Percentiles rank a stretch among this genome's conserved stretches.
phyloP scores from a whole-genome alignment of 2,329 filamentous ascomycete genomes.

The Berkeleyomyces rouxiae region DNA sequence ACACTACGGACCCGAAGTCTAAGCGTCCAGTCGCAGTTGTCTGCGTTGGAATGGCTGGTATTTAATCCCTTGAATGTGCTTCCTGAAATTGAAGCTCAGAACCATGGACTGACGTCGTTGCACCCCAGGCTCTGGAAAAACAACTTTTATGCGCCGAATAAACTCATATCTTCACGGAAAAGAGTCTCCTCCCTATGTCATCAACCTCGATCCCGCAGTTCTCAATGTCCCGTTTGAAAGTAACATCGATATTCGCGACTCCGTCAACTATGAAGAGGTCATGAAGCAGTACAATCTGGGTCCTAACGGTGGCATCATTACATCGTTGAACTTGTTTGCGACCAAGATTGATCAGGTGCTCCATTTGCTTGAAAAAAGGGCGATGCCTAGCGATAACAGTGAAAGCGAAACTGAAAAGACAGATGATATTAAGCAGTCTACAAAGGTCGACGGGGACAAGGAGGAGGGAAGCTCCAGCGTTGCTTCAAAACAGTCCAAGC shows the following conservation, averaged over 20 bases:
- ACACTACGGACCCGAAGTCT: background rate
- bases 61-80: conserved; percentile 15
- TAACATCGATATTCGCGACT: conserved; percentile 98
- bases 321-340: conserved; percentile 86
- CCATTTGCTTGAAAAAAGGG: conserved; percentile 73
- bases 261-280: conserved; percentile 97
- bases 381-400: conserved; percentile 64
- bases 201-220: conserved; percentile 94
- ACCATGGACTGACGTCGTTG: conserved; percentile 5
- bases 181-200: conserved; percentile 72
- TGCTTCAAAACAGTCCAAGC: conserved; percentile 40
- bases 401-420: conserved; percentile 72
- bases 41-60: conserved; percentile 91
- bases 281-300: conserved; percentile 99
- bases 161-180: conserved; percentile 80
- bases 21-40: conserved; percentile 57
- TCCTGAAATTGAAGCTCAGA: background rate
- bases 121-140: conserved; percentile 70
- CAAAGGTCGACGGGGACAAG: conserved; percentile 78
- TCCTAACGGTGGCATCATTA: conserved; percentile 91
- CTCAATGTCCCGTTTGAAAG: conserved; percentile 84
- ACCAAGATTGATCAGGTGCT: conserved; percentile 97
- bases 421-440: conserved; percentile 88
- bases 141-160: conserved; percentile 99
- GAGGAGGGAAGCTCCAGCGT: conserved; percentile 58